A percentile compares a stretch with the other conserved stretches of the same genome.
phyloP scores from a whole-genome alignment of 192 early-diverging fungal species.

The Coemansia sp. region DNA sequence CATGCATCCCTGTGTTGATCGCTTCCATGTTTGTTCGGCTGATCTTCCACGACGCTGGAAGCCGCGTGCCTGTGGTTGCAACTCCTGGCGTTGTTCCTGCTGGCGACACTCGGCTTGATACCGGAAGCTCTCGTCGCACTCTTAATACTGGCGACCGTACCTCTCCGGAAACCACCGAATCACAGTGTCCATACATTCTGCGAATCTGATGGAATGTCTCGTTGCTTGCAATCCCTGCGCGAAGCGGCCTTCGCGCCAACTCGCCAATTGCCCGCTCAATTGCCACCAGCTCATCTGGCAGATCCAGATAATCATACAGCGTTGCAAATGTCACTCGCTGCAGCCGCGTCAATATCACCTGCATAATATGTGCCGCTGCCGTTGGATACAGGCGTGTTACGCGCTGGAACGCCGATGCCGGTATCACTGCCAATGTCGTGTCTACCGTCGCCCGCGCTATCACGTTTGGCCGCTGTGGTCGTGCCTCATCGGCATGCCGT shows the following conservation, averaged over 20 bases:
- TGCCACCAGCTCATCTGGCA: slow-evolving; percentile 82
- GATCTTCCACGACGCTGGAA: slow-evolving; percentile 39
- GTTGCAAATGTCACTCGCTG: slow-evolving; percentile 93
- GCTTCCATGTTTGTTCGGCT: slow-evolving; percentile 26
- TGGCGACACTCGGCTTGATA: slow-evolving; percentile 8
- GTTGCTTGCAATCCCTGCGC: slow-evolving; percentile 19
- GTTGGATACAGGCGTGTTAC: slow-evolving; percentile 88
- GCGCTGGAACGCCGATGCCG: slow-evolving; percentile 87
- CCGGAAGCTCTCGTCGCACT: no score
- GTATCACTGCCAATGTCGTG: slow-evolving; percentile 91
- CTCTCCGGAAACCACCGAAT: background rate
- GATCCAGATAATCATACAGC: slow-evolving; percentile 82
- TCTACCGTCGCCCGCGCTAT: slow-evolving; percentile 81
- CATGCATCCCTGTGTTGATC: background rate
- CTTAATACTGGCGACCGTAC: no score
- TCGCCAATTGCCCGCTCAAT: slow-evolving; percentile 85
- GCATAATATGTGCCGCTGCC: slow-evolving; percentile 91
- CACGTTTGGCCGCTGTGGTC: slow-evolving; percentile 70
- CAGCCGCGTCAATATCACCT: slow-evolving; percentile 93
- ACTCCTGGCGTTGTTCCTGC: slow-evolving; percentile 4
- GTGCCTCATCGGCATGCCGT: slow-evolving; percentile 1
- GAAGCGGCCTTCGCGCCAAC: slow-evolving; percentile 43
- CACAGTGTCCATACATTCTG: slow-evolving; percentile 7
- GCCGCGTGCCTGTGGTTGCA: background rate
- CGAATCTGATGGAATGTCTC: slow-evolving; percentile 18